A percentile compares a stretch with the other conserved stretches of the same genome.
Conservation (phyloP, 805 yeast genomes). For the Tetrapisispora namnaoensis region DNA sequence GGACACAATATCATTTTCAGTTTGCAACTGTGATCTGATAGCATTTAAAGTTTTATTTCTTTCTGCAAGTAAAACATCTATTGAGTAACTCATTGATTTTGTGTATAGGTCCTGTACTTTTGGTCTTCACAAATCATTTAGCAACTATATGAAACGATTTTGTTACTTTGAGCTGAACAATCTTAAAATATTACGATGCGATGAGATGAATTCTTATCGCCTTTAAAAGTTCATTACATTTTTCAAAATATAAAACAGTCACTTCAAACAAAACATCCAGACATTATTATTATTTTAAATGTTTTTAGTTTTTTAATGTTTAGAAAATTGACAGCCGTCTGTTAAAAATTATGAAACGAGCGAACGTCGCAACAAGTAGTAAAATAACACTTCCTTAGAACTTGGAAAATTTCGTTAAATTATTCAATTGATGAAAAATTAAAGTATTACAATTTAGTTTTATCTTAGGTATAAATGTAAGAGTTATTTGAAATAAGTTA, state of each 20-base stretch:
- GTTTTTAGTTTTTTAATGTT: not conserved
- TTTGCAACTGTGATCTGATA: not conserved
- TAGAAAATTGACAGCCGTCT: too few species aligned
- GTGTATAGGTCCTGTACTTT: not conserved
- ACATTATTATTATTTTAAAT: not conserved
- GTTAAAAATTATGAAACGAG: too few species aligned
- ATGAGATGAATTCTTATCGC: too few species aligned
- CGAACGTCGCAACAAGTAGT: too few species aligned
- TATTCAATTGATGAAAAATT: not conserved
- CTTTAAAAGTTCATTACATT: too few species aligned
- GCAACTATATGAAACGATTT: too few species aligned
- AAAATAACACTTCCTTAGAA: not conserved
- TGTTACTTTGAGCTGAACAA: too few species aligned
- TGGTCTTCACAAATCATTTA: not conserved
- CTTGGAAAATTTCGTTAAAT: not conserved
- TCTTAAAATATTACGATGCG: too few species aligned
- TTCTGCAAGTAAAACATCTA: not conserved
- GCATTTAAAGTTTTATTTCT: not conserved
- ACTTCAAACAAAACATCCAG: not conserved
- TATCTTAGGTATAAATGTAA: too few species aligned
- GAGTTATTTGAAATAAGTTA: too few species aligned
- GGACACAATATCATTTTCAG: not conserved
- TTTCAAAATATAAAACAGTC: not conserved
- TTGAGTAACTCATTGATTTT: not conserved
- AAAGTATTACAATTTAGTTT: not conserved